phyloP scores from a whole-genome alignment of 257 asterid species.

The Solanum bulbocastanum region DNA sequence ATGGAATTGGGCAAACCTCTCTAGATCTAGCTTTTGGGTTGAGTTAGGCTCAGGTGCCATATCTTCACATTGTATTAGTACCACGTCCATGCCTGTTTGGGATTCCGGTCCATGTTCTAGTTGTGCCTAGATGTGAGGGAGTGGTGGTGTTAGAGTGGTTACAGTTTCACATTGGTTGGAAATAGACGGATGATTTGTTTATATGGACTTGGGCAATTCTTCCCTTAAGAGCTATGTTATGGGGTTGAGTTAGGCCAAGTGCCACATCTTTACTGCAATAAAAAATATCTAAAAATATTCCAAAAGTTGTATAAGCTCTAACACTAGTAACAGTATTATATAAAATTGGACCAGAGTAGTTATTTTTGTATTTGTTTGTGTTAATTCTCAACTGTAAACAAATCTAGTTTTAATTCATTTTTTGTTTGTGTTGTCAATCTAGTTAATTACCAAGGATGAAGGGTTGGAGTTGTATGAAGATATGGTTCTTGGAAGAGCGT shows the following conservation, averaged over 20 bases:
- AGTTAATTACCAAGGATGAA: conserved; percentile 86
- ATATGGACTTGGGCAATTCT: not conserved
- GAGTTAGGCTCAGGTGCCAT: not conserved
- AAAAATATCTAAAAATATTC: not conserved
- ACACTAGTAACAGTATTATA: not conserved
- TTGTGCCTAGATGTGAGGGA: not conserved
- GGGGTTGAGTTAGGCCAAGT: not conserved
- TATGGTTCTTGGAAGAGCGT: conserved; percentile 79
- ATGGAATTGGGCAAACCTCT: not conserved
- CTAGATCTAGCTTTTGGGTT: not conserved
- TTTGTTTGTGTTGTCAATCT: not conserved
- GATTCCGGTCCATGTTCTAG: not conserved
- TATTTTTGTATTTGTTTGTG: not conserved
- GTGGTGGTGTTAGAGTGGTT: not conserved
- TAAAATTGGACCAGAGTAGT: not conserved
- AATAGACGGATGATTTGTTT: not conserved
- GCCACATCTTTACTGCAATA: not conserved
- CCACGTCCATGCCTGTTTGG: not conserved
- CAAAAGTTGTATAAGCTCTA: not conserved
- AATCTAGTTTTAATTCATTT: not conserved
- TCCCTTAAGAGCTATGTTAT: not conserved
- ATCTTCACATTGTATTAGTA: not conserved
- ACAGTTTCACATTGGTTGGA: not conserved
- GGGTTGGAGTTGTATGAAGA: conserved; percentile 80
- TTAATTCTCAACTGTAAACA: not conserved